phyloP scores from a whole-genome alignment of 192 early-diverging fungal species.

The Umbelopsis ramanniana region DNA sequence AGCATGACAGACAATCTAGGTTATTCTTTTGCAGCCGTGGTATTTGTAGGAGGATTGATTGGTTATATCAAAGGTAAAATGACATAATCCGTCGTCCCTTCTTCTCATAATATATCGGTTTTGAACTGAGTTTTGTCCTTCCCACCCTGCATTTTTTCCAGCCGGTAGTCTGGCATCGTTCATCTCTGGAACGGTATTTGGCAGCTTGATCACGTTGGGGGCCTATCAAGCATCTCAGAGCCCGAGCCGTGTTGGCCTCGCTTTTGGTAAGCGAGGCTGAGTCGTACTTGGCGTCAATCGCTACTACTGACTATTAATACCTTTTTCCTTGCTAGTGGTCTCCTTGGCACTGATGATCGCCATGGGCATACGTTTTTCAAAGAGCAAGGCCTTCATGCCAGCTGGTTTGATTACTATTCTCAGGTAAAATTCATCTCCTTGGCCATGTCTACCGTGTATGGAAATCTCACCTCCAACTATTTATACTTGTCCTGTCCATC shows the following conservation, averaged over 20 bases:
- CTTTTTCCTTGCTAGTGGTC: conserved; percentile 15
- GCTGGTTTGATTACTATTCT: conserved; percentile 45
- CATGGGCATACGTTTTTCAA: conserved; percentile 47
- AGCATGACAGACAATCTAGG: conserved; percentile 30
- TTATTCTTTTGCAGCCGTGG: conserved; percentile 30
- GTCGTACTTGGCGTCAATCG: not conserved
- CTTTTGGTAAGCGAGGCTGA: conserved; percentile 37
- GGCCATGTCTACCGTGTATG: not conserved
- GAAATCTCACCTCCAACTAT: not conserved
- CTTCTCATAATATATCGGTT: not conserved
- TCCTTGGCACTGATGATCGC: conserved; percentile 33
- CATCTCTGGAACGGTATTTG: conserved; percentile 39
- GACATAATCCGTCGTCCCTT: not conserved
- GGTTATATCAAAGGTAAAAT: conserved; percentile 29
- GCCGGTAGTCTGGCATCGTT: conserved; percentile 35
- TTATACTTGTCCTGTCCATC: too few species aligned
- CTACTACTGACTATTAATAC: too few species aligned
- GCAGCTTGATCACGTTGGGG: conserved; percentile 28
- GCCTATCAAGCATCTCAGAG: conserved; percentile 37
- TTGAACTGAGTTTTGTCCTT: not conserved
- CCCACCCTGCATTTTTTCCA: conserved; percentile 17
- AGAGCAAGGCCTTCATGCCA: conserved; percentile 50
- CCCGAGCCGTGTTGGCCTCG: conserved; percentile 31
- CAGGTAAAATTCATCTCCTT: conserved; percentile 26
- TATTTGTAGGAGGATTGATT: conserved; percentile 32